phyloP scores from a whole-genome alignment of 2,329 filamentous ascomycete genomes.

The Penicillium fuscoglaucum region DNA sequence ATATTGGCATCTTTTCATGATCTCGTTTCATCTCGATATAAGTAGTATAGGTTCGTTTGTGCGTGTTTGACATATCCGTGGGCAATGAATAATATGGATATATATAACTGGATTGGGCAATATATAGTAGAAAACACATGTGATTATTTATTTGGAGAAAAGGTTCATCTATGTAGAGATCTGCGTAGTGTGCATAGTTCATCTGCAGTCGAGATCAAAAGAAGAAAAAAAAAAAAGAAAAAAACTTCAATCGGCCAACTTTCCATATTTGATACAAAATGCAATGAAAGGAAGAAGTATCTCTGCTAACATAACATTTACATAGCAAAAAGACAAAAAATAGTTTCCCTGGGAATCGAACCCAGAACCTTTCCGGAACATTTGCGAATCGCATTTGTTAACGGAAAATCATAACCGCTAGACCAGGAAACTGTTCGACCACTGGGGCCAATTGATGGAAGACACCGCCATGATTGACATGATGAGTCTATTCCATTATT shows the following conservation, averaged over 20 bases:
- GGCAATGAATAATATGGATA: background rate
- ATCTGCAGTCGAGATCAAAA: background rate
- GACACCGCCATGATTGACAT: fast-evolving
- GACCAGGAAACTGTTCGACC: constrained; percentile 11
- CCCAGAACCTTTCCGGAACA: constrained; percentile 17
- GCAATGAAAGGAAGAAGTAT: background rate
- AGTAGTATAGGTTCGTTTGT: background rate
- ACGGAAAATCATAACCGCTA: constrained; percentile 18
- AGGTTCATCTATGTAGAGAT: background rate
- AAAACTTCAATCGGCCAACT: background rate
- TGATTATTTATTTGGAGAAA: no score
- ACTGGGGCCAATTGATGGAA: background rate
- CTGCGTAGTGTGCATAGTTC: background rate
- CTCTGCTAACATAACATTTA: background rate
- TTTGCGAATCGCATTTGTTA: constrained; percentile 6
- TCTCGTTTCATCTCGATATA: background rate
- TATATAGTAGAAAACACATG: no score
- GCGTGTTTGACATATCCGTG: background rate
- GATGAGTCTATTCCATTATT: background rate
- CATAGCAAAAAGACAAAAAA: background rate
- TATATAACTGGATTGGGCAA: no score
- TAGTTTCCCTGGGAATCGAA: constrained; percentile 16
- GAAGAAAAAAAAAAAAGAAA: background rate
- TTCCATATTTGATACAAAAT: background rate
- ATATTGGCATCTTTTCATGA: background rate